Base-by-base conservation (phyloP, 2,329 filamentous ascomycete species). In the Botrytis paeoniae region DNA sequence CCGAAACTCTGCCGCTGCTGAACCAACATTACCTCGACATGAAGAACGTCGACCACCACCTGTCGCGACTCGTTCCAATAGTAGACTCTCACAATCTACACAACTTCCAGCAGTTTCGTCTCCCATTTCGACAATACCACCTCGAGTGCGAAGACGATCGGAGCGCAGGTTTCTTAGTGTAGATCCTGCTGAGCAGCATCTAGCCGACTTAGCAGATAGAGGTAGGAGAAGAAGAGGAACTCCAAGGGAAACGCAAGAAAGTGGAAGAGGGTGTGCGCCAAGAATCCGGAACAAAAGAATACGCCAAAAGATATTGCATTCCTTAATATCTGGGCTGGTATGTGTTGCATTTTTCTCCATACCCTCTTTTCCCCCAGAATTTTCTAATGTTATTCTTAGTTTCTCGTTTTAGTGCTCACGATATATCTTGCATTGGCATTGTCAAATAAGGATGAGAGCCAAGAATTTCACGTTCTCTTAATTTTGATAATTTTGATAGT, bases 381-480 rank as follows among this genome's bases (percentile, higher is more conserved):
- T 43, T 62, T 43, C 66, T 73, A 64, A 75, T 77, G 73, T 75
- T 29, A 66, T 22, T 25, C 57, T 10, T 57, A 80, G 78, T 77
- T 79, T 62, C 74, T 80, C 16, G 75, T 76, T 4, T 73, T 80
- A 16, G 66, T 80, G 14, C 73, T 80, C 37, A 77, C 77, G 9
- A 74, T 80, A 29, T 80, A 96, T 80, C 87, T 97, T 76, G 88
- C 88, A 8, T 87, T 97, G 62, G 88, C 90, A 32, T 85, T 94
- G 62, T 91, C 91, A 4, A 86, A 89, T 74, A 88, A 87, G 59
- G 85, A 89, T 74, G 84, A 88, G 69, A 88, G 88, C 60, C 89
- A 89, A 80, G 92, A 94, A 81, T 91, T 97, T 79, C 92, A 94
- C 78, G 89, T 97, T 74, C 85, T 97, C 70, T 86, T 97, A 74